Evolutionary conservation across 495 filamentous ascomycete species (phyloP).

Genomic region (Penicillium verhagenii): DNA sequence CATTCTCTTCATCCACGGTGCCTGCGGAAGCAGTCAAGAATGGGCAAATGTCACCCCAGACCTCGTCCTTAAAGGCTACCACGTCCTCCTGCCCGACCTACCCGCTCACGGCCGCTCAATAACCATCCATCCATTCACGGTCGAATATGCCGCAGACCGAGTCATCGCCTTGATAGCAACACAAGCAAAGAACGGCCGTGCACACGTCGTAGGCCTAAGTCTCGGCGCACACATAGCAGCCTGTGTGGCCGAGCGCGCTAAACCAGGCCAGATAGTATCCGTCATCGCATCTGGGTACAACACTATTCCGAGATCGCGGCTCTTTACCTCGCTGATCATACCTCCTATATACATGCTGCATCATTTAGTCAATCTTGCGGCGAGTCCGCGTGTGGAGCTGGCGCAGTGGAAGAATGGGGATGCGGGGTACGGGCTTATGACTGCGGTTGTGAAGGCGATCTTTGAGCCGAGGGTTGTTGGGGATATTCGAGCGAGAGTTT

Average conservation of each 20-base stretch:
- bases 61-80: slow-evolving; percentile 12
- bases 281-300: slow-evolving; percentile 13
- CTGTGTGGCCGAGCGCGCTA: slow-evolving; percentile 1
- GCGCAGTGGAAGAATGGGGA: slow-evolving; percentile 5
- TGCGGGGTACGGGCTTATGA: neutral
- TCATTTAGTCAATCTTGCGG: neutral
- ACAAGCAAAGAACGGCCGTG: slow-evolving; percentile 9
- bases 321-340: neutral
- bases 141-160: slow-evolving; percentile 3
- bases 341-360: neutral
- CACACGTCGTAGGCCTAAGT: slow-evolving; percentile 14
- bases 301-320: neutral
- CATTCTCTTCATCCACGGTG: slow-evolving; percentile 21
- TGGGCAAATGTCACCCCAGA: slow-evolving; percentile 15
- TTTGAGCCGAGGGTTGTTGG: slow-evolving; percentile 4
- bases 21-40: slow-evolving; percentile 6
- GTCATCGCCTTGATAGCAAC: slow-evolving; percentile 5
- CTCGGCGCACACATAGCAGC: slow-evolving; percentile 17
- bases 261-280: slow-evolving; percentile 1
- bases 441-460: slow-evolving; percentile 1
- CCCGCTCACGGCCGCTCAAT: slow-evolving; percentile 18
- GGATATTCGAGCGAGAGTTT: neutral
- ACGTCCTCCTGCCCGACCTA: slow-evolving; percentile 18
- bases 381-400: neutral
- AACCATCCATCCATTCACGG: slow-evolving; percentile 9